Conservation (phyloP, 768 basidiomycete species). For the Pisolithus orientalis region DNA sequence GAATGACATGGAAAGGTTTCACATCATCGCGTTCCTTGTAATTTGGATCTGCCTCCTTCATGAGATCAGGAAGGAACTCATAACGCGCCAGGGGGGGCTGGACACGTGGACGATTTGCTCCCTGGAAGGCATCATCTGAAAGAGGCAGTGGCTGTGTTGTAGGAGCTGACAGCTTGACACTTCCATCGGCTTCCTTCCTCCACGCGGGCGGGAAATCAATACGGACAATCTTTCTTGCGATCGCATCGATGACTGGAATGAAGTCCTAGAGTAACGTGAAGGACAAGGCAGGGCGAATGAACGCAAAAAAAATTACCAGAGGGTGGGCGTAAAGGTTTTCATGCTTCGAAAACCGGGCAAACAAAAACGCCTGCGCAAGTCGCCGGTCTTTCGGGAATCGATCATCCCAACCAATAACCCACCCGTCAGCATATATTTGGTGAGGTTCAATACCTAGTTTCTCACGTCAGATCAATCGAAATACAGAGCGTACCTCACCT, state of each 20-base stretch:
- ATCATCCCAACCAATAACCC: conserved; percentile 87
- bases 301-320: conserved; percentile 41
- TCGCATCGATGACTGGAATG: conserved; percentile 65
- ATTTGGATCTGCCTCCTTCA: conserved; percentile 47
- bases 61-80: conserved; percentile 85
- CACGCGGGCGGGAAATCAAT: conserved; percentile 79
- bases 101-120: conserved; percentile 64
- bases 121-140: conserved; percentile 40
- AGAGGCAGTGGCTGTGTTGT: conserved; percentile 41
- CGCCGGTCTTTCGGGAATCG: conserved; percentile 67
- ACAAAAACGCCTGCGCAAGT: conserved; percentile 79
- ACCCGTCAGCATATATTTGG: conserved; percentile 76
- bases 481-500: conserved; percentile 2
- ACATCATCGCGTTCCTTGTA: conserved; percentile 60
- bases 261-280: conserved; percentile 48
- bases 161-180: conserved; percentile 29
- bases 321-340: conserved; percentile 91
- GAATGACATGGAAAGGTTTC: conserved; percentile 78
- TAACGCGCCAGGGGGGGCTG: conserved; percentile 60
- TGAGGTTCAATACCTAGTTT: conserved; percentile 57
- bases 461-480: neutral
- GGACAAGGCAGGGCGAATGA: conserved; percentile 10
- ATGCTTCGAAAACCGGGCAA: conserved; percentile 68
- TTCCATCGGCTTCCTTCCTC: conserved; percentile 36
- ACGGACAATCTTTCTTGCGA: conserved; percentile 68